These are phyloP conservation scores for Leptodontidium sp. DNA, from an alignment of 2,329 filamentous ascomycete species.

Conservation along the genomic window DNA sequence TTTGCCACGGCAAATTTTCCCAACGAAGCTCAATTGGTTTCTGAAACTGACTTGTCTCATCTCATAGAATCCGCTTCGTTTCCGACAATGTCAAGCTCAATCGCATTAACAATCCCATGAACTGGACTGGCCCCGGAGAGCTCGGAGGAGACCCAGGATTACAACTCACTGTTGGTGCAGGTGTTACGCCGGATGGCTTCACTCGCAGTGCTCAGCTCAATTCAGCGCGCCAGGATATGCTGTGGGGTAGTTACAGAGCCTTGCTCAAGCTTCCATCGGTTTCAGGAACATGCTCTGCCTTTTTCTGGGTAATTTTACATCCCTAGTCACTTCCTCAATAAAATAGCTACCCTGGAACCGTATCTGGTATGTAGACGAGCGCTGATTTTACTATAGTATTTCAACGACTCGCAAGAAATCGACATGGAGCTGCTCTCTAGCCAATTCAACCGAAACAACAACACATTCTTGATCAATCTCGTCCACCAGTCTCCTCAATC, in stretches of 20 bases:
- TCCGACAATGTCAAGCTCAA: constrained; percentile 65
- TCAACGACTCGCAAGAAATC: constrained; percentile 81
- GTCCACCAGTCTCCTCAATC: constrained; percentile 76
- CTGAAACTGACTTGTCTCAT: not conserved
- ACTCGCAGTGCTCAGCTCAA: constrained; percentile 72
- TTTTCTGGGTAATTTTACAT: constrained; percentile 72
- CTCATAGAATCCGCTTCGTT: constrained; percentile 60
- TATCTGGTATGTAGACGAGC: constrained; percentile 4
- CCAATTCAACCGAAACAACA: constrained; percentile 62
- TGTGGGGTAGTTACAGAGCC: constrained; percentile 74
- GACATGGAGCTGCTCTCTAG: constrained; percentile 81
- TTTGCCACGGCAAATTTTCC: not conserved
- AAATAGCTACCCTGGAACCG: not conserved
- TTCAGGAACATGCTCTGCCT: constrained; percentile 72
- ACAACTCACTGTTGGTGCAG: constrained; percentile 60
- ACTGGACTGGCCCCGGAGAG: constrained; percentile 54
- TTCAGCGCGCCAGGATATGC: constrained; percentile 65
- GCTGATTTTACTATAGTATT: constrained; percentile 61
- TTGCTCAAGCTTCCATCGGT: constrained; percentile 64
- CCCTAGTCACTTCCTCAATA: not conserved
- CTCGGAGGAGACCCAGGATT: constrained; percentile 60
- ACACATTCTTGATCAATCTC: constrained; percentile 71
- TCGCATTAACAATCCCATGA: constrained; percentile 52
- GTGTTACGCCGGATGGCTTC: constrained; percentile 55
- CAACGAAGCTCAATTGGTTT: not conserved